Evolutionary conservation across 2,329 filamentous ascomycete genomes (phyloP), one percentile per base, ranked within the genome.

Genomic region (Fusarium bulbicola): DNA sequence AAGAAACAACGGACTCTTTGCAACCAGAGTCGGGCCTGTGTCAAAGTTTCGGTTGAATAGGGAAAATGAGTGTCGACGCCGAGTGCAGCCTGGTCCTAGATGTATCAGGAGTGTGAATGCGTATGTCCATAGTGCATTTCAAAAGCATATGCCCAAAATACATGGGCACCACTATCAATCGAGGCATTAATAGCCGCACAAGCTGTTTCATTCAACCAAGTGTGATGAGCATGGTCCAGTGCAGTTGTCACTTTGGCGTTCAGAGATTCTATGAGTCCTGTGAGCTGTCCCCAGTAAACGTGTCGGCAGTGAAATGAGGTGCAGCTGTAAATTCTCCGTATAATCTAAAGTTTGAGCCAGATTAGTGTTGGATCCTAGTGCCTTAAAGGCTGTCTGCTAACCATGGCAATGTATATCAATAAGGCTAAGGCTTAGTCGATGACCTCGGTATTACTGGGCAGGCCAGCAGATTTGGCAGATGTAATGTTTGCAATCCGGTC

Each of bases 101-200:
- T 80, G 14, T 81, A 76, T 59, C 85, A 81, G 24, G 80, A 82
- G 42, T 79, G 75, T 3, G 82, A 81, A 64, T 90, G 86, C 1
- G 79, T 81, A 72, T 88, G 86, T n/a, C 88, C 88, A 77, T 86
- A 90, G 76, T 89, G 87, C 82, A 88, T 85, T 73, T 90, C 88
- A 69, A 87, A 83, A 3, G 83, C 73, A 43, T 83, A 84, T 5
- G 80, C 81, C 84, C 84, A 88, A 65, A 84, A 86, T 1, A 87
- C 84, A 0, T 86, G 79, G 1, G 84, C 85, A 6, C 86, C 83
- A 43, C 86, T 87, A 20, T 87, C 28, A 9, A 87, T 78, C 1
- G 82, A 84, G 0, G 83, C 87, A 9, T 84, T 81, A 5, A 87
- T 75, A 1, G 86, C 86, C 0, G 86, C 85, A 28, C 82, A 79